Conservation (phyloP, 2,329 filamentous ascomycete genomes). For the Aspergillus ruber region DNA sequence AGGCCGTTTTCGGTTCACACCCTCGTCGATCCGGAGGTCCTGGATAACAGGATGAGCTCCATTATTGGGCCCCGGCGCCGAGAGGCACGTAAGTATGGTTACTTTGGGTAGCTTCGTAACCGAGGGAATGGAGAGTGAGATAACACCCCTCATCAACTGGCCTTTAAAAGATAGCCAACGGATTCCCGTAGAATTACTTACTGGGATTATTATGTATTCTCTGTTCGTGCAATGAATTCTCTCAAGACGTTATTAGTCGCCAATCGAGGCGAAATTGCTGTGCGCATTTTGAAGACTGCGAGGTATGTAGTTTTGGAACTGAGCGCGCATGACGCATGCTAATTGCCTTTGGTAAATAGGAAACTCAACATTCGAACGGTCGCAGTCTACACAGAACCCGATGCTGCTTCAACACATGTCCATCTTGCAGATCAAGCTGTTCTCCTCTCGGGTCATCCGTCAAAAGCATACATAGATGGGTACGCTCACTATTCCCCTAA, state of each 20-base stretch:
- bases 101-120: not conserved
- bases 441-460: conserved; percentile 43
- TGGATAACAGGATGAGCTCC: not conserved
- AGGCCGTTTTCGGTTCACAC: not conserved
- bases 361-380: conserved; percentile 47
- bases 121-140: not conserved
- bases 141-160: not conserved
- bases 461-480: conserved; percentile 46
- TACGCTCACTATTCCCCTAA: conserved; percentile 4
- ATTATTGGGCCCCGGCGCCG: not conserved
- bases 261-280: conserved; percentile 55
- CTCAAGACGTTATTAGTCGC: conserved; percentile 51
- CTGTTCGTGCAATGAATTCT: conserved; percentile 22
- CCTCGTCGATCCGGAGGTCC: not conserved
- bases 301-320: conserved; percentile 19
- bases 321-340: not conserved
- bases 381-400: conserved; percentile 53
- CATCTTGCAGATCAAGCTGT: conserved; percentile 48
- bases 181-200: not conserved
- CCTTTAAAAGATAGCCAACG: not conserved
- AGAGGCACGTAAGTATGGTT: not conserved
- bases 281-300: conserved; percentile 48
- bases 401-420: conserved; percentile 51
- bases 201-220: not conserved
- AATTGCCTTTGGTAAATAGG: conserved; percentile 7